Percentiles rank a stretch among this genome's conserved stretches.
Evolutionary conservation across 441 rosid species (phyloP).

Genomic region (Biscutella laevigata): DNA sequence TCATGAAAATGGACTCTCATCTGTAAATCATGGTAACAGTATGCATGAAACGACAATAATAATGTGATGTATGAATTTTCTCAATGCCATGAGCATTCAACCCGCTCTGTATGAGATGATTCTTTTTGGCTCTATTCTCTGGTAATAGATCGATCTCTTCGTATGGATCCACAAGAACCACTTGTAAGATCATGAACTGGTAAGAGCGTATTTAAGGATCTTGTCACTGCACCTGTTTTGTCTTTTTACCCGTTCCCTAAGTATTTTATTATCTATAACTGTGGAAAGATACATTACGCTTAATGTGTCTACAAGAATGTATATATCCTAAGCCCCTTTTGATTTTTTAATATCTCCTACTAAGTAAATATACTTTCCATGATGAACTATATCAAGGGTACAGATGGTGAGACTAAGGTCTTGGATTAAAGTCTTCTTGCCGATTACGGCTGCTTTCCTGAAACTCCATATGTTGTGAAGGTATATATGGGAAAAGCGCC

Average conservation of each 20-base stretch:
- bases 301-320: slow-evolving; percentile 50
- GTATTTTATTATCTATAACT: slow-evolving; percentile 41
- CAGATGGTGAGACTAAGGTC: slow-evolving; percentile 30
- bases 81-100: neutral
- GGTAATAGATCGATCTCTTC: neutral
- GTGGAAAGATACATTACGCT: slow-evolving; percentile 36
- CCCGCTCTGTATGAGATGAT: neutral
- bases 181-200: neutral
- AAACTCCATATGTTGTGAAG: slow-evolving; percentile 21
- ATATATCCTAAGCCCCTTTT: slow-evolving; percentile 39
- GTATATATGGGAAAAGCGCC: slow-evolving; percentile 22
- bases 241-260: slow-evolving; percentile 25
- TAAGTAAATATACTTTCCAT: slow-evolving; percentile 32
- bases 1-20: slow-evolving; percentile 2
- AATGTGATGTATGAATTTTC: neutral
- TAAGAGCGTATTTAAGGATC: neutral
- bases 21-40: slow-evolving; percentile 28
- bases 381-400: slow-evolving; percentile 32
- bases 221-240: too few relatives aligned
- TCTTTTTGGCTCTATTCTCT: neutral
- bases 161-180: neutral
- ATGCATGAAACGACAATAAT: neutral
- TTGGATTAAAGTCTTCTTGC: slow-evolving; percentile 31
- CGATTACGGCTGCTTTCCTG: slow-evolving; percentile 30
- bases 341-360: slow-evolving; percentile 30